Percentiles rank a stretch among this genome's conserved stretches.
Conservation (phyloP, 2,329 filamentous ascomycete species). For the Tolypocladium paradoxum region DNA sequence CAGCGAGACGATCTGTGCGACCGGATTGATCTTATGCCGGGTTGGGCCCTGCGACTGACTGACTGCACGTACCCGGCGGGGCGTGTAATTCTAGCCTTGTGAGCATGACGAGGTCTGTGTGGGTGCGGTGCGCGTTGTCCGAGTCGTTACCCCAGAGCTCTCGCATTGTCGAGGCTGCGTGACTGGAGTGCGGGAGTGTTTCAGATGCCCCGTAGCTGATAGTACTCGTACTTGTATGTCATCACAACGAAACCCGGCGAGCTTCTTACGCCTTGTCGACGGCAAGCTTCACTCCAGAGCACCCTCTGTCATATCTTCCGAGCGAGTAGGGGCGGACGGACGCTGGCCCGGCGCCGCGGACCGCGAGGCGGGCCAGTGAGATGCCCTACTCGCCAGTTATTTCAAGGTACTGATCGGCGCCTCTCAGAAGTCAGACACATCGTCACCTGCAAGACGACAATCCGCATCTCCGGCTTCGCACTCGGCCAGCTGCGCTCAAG, state of each 20-base stretch:
- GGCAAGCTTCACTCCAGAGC: background rate
- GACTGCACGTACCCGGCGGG: background rate
- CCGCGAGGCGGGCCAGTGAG: background rate
- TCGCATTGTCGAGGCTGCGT: background rate
- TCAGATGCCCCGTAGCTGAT: background rate
- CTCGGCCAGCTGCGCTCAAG: background rate
- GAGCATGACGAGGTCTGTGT: background rate
- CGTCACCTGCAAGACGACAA: background rate
- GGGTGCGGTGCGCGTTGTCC: background rate
- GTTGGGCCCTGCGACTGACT: slow-evolving; percentile 4
- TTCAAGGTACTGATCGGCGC: background rate
- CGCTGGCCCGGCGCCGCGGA: background rate
- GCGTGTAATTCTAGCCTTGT: background rate
- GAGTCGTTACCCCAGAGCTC: background rate
- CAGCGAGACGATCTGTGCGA: slow-evolving; percentile 29
- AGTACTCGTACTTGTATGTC: too few relatives aligned
- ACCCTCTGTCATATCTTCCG: background rate
- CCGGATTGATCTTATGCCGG: slow-evolving; percentile 31
- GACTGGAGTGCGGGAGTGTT: slow-evolving; percentile 1
- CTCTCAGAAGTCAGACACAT: background rate
- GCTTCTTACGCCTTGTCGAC: background rate
- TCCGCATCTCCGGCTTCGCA: background rate
- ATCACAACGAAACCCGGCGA: background rate
- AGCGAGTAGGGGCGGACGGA: background rate
- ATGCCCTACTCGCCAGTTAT: background rate